Conservation (phyloP, 1,284 basidiomycete genomes). For the Xanthoconium separans region DNA sequence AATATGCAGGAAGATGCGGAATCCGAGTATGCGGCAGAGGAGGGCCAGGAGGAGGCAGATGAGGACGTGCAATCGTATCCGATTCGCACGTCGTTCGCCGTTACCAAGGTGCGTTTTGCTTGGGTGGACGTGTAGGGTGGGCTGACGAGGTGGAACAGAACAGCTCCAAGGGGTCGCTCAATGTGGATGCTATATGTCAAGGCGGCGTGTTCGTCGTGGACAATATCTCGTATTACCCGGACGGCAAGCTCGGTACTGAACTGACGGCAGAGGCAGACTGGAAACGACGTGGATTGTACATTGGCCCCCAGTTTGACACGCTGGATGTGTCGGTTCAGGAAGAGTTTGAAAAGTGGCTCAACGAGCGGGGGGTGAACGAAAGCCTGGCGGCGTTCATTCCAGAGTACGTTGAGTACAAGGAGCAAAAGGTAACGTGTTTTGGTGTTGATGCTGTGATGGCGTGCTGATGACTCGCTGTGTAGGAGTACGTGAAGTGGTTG, state of each 20-base stretch:
- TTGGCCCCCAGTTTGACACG: conserved; percentile 93
- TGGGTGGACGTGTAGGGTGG: not conserved
- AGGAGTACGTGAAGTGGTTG: conserved; percentile 95
- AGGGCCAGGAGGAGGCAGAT: conserved; percentile 40
- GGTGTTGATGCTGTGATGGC: conserved; percentile 1
- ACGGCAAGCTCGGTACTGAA: conserved; percentile 71
- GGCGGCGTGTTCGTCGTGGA: conserved; percentile 86
- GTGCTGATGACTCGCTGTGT: conserved; percentile 17
- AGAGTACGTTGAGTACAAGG: conserved; percentile 85
- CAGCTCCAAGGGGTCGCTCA: conserved; percentile 61
- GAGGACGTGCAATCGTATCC: conserved; percentile 54
- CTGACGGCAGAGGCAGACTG: conserved; percentile 90
- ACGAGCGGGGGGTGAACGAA: conserved; percentile 77
- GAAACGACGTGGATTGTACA: conserved; percentile 88
- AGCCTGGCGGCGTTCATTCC: conserved; percentile 79
- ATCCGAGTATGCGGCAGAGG: conserved; percentile 42
- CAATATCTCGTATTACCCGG: conserved; percentile 85
- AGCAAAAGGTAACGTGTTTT: conserved; percentile 67
- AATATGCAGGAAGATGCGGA: conserved; percentile 35
- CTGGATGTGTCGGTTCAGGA: conserved; percentile 82
- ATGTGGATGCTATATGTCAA: conserved; percentile 79
- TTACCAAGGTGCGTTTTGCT: conserved; percentile 69
- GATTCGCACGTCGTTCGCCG: conserved; percentile 75
- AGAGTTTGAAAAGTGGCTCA: conserved; percentile 38
- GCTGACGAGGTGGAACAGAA: conserved; percentile 32